Evolutionary conservation across 2,329 filamentous ascomycete species (phyloP).

Genomic region (Neobulgaria alba): DNA sequence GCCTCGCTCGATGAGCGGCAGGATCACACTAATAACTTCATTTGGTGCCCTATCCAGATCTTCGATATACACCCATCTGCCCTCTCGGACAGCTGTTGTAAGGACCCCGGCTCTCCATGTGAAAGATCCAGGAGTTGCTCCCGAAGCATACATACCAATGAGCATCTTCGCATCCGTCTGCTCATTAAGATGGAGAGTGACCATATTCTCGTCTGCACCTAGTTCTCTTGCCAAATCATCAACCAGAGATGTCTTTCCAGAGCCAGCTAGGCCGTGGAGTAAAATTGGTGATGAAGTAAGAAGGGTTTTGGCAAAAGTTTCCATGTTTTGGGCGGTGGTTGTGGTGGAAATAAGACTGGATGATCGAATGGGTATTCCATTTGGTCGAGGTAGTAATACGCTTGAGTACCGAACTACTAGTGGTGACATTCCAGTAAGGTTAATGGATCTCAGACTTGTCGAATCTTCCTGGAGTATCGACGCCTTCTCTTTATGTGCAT

Average conservation of each 20-base stretch:
- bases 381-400: slow-evolving; percentile 58
- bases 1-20: slow-evolving; percentile 87
- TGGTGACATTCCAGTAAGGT: slow-evolving; percentile 41
- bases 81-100: slow-evolving; percentile 88
- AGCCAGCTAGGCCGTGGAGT: slow-evolving; percentile 73
- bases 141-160: slow-evolving; percentile 87
- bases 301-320: slow-evolving; percentile 58
- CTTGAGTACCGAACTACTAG: slow-evolving; percentile 57
- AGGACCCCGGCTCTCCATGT: slow-evolving; percentile 87
- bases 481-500: slow-evolving; percentile 11
- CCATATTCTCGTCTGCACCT: slow-evolving; percentile 71
- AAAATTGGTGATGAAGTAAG: slow-evolving; percentile 64
- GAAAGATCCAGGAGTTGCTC: slow-evolving; percentile 80
- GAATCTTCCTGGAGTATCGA: background rate
- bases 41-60: slow-evolving; percentile 92
- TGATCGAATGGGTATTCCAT: slow-evolving; percentile 37
- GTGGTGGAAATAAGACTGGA: slow-evolving; percentile 58
- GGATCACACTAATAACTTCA: slow-evolving; percentile 85
- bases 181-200: slow-evolving; percentile 93
- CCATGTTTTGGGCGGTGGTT: slow-evolving; percentile 67
- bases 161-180: slow-evolving; percentile 97
- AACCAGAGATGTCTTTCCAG: slow-evolving; percentile 82
- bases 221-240: slow-evolving; percentile 75
- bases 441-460: background rate
- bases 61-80: slow-evolving; percentile 94